Evolutionary conservation across 2,329 filamentous ascomycete genomes (phyloP), one percentile per base, ranked within the genome.

Genomic region (Venturia aucupariae): DNA sequence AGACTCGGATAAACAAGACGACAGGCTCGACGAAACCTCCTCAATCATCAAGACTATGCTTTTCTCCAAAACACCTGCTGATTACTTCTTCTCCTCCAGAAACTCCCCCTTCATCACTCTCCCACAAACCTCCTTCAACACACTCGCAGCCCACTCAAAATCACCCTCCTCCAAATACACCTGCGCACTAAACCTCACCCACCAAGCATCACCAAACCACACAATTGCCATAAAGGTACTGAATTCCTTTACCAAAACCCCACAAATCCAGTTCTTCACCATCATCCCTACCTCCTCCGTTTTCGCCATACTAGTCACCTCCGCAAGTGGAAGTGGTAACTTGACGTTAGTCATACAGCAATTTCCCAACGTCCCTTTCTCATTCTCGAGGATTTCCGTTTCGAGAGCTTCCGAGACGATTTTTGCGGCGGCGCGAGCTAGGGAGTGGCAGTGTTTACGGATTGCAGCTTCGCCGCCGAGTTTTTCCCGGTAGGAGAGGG

Each of bases 161-260:
- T 97, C 92, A 15, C 80, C 80, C 68, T 87, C 73, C 32, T 90
- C 90, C n/a, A 97, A 76, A 72, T 94, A 97, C 0, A 94, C 82
- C 79, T 96, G 92, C 17, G 84, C 90, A 72, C 89, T 92, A 60
- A 96, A 71, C 60, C 93, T 79, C 0, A 82, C 79, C 89, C 89
- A 96, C 72, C 87, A 83, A 63, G 80, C 80, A 0, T 81, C 82
- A 0, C 76, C 80, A 68, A 92, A 85, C 10, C 81, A 74, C 65
- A 85, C 85, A 2, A 89, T 71, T 0, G 86, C 80, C 62, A 94
- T 75, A 70, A 90, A 93, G 0, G 91, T 94, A 64, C 86, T 81
- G 82, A 87, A 93, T 30, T 82, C 75, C 19, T 80, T 77, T 0
- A 83, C 78, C 10, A 73, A 69, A 0, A 70, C 68, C 8, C 70